These are phyloP conservation scores for Termitomyces sp. DNA, from an alignment of 768 basidiomycete species.

Conservation along the genomic window DNA sequence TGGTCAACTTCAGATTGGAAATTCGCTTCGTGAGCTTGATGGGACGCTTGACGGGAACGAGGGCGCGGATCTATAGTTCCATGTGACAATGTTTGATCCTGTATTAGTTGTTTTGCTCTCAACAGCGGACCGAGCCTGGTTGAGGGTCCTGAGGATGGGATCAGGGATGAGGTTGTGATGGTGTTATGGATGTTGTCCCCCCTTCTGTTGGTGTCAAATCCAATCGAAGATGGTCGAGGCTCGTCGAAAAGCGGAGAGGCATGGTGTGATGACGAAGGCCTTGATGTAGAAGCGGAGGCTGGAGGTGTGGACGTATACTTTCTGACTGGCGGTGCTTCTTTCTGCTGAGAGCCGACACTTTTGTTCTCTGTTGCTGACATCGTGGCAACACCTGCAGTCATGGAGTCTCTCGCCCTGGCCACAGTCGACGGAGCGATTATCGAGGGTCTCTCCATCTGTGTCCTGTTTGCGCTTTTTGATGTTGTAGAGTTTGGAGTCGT, in stretches of 20 bases:
- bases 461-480: neutral
- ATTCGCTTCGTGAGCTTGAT: neutral
- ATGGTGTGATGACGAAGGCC: neutral
- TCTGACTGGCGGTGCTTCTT: neutral
- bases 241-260: neutral
- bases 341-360: neutral
- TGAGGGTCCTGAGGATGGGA: neutral
- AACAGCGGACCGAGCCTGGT: neutral
- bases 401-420: neutral
- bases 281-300: neutral
- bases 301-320: neutral
- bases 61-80: neutral
- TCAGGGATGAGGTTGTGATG: neutral
- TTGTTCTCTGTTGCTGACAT: neutral
- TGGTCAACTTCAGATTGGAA: neutral
- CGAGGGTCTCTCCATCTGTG: neutral
- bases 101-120: neutral
- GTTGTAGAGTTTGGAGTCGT: neutral
- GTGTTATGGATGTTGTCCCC: too few species aligned
- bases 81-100: neutral
- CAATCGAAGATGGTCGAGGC: neutral
- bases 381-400: neutral
- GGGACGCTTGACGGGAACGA: neutral
- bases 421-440: neutral
- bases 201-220: neutral